phyloP scores from a whole-genome alignment of 805 yeast genomes.

The Alloascoidea hylecoeti region DNA sequence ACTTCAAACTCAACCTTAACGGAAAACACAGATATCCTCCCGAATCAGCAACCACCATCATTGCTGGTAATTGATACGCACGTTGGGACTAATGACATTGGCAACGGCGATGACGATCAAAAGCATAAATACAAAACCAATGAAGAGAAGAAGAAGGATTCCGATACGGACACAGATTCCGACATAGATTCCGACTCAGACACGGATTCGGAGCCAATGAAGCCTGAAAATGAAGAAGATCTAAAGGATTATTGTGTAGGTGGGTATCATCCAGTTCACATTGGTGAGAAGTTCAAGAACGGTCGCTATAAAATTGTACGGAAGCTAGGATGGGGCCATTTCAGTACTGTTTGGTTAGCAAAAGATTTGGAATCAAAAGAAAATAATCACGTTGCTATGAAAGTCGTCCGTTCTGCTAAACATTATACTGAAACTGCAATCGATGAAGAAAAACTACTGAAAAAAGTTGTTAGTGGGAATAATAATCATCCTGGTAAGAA shows the following conservation, averaged over 20 bases:
- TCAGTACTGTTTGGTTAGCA: conserved; percentile 92
- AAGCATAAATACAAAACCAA: too few relatives aligned
- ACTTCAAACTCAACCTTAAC: too few relatives aligned
- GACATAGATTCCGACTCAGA: too few relatives aligned
- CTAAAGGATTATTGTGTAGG: conserved; percentile 77
- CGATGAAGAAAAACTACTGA: conserved; percentile 78
- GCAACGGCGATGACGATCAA: too few relatives aligned
- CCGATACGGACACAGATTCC: too few relatives aligned
- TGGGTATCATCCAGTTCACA: conserved; percentile 89
- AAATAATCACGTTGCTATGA: conserved; percentile 77
- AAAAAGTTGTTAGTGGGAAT: conserved; percentile 45
- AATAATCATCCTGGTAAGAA: conserved; percentile 66
- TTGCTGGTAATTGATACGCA: too few relatives aligned
- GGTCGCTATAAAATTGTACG: conserved; percentile 69
- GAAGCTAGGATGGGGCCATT: conserved; percentile 98
- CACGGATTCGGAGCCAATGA: too few relatives aligned
- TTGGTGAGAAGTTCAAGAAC: conserved; percentile 75
- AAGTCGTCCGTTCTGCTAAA: conserved; percentile 85
- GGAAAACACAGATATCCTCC: too few relatives aligned
- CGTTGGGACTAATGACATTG: too few relatives aligned
- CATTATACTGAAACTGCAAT: conserved; percentile 89
- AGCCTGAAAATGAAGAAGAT: conserved; percentile 63
- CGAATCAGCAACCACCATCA: too few relatives aligned
- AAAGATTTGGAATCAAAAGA: conserved; percentile 31
- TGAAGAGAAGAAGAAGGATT: too few relatives aligned